Evolutionary conservation across 192 early-diverging fungal species (phyloP), one percentile per base, ranked within the genome.

Genomic region (Podila epicladia): DNA sequence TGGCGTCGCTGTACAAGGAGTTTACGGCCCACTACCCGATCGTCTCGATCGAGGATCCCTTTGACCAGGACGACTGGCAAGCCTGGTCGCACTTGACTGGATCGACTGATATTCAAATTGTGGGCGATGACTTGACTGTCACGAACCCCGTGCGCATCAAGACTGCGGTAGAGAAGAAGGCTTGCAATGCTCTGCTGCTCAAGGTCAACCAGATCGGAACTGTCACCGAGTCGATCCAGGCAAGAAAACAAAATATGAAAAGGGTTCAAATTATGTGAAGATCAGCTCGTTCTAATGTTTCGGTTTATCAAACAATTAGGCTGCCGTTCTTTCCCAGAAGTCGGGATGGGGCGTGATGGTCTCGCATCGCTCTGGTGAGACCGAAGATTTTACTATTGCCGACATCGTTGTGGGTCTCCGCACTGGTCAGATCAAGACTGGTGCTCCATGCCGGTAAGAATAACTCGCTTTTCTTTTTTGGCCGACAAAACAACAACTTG

Each of bases 151-250:
- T 88, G 61, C 95, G 94, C 77, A 99, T 99, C 79, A 51, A 79
- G 50, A 95, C 90, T 48, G 97, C 95, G 71, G 91, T 98, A 50
- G 93, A 96, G 73, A 93, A 96, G 92, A 97, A 94, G 90, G 88
- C 96, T 58, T 95, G 94, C 91, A 97, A 96, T 74, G 96, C 91
- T 12, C 90, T 99, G 50, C 87, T 99, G 76, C 91, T 99, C 83
- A 99, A 99, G 90, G 96, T 99, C 73, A 99, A 99, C 92, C 97
- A 98, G 86, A 99, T 99, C 85, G 97, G 97, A 60, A 95, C 95
- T 64, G 89, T 99, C 35, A 96, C 94, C 79, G 97, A 99, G 89
- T 94, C 93, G 50, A 99, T 99, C 87, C 48, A 73, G 63, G 83
- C 75, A 82, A 68, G 35, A 55, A 67, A 58, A 7, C 9, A 8